Percentiles rank a stretch among this genome's conserved stretches.
phyloP scores from a whole-genome alignment of 2,329 filamentous ascomycete genomes.

The Metarhizium robertsii region DNA sequence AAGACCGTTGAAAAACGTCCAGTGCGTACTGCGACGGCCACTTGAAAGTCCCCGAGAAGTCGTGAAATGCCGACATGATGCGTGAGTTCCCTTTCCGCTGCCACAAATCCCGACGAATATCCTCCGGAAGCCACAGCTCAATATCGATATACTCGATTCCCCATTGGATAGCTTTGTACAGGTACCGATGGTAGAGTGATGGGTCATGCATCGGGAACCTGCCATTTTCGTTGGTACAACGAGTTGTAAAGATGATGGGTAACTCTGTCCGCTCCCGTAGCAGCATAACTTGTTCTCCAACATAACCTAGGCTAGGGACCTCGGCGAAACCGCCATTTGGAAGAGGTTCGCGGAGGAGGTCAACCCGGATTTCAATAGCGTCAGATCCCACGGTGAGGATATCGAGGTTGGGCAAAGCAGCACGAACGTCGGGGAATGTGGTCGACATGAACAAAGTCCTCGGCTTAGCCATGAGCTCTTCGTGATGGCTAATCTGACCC shows the following conservation, averaged over 20 bases:
- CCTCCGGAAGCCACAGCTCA: conserved; percentile 76
- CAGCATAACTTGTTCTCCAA: conserved; percentile 79
- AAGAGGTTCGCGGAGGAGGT: conserved; percentile 66
- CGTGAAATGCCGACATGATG: conserved; percentile 88
- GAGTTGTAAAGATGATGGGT: conserved; percentile 82
- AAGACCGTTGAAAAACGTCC: conserved; percentile 60
- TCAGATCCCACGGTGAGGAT: conserved; percentile 82
- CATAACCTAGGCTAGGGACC: conserved; percentile 72
- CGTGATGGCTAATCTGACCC: conserved; percentile 70
- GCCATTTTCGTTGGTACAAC: conserved; percentile 74
- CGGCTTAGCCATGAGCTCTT: conserved; percentile 65
- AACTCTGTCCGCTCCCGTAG: conserved; percentile 75
- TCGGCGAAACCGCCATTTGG: conserved; percentile 50
- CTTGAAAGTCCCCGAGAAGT: conserved; percentile 75
- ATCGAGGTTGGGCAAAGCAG: conserved; percentile 74
- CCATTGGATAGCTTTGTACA: conserved; percentile 81
- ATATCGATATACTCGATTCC: conserved; percentile 86
- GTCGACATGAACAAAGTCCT: conserved; percentile 81
- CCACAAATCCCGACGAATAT: conserved; percentile 58
- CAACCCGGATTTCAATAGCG: conserved; percentile 76
- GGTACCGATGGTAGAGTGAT: conserved; percentile 63
- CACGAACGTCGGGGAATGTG: conserved; percentile 77
- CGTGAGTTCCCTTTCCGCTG: conserved; percentile 67
- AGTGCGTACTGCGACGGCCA: conserved; percentile 70
- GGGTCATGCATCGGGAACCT: conserved; percentile 78